A percentile compares a stretch with the other conserved stretches of the same genome.
Conservation (phyloP, 2,329 filamentous ascomycete species). For the Madurella fahalii region DNA sequence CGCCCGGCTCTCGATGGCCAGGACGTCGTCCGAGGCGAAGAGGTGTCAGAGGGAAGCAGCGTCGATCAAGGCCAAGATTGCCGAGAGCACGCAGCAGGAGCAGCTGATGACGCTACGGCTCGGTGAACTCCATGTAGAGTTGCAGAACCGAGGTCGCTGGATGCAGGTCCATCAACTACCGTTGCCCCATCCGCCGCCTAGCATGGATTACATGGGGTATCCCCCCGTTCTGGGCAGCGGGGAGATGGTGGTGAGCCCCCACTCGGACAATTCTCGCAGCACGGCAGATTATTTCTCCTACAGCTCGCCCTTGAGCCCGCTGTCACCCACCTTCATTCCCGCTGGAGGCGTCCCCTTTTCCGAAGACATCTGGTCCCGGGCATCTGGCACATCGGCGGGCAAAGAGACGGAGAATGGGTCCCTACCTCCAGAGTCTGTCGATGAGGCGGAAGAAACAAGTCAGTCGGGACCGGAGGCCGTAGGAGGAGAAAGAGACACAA, state of each 20-base stretch:
- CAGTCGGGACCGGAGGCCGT: not conserved
- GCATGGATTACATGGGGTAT: not conserved
- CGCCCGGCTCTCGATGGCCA: conserved; percentile 19
- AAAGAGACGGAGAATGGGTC: not conserved
- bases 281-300: not conserved
- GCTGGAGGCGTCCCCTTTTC: conserved; percentile 7
- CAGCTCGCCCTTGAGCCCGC: conserved; percentile 15
- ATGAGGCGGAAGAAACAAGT: not conserved
- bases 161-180: conserved; percentile 28
- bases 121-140: conserved; percentile 47
- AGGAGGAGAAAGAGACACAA: not conserved
- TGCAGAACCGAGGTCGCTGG: conserved; percentile 42
- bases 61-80: conserved; percentile 41
- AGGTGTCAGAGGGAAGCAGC: conserved; percentile 39
- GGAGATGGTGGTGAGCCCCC: not conserved
- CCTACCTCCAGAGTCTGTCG: not conserved
- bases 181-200: not conserved
- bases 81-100: conserved; percentile 45
- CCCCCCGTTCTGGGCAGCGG: not conserved
- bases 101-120: conserved; percentile 42
- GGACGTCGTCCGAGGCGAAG: conserved; percentile 6
- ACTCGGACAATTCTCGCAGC: not conserved
- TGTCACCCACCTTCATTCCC: conserved; percentile 20
- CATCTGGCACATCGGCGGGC: not conserved
- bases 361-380: conserved; percentile 14